Base-by-base conservation (phyloP, 805 yeast species). In the Sugiyamaella americana region DNA sequence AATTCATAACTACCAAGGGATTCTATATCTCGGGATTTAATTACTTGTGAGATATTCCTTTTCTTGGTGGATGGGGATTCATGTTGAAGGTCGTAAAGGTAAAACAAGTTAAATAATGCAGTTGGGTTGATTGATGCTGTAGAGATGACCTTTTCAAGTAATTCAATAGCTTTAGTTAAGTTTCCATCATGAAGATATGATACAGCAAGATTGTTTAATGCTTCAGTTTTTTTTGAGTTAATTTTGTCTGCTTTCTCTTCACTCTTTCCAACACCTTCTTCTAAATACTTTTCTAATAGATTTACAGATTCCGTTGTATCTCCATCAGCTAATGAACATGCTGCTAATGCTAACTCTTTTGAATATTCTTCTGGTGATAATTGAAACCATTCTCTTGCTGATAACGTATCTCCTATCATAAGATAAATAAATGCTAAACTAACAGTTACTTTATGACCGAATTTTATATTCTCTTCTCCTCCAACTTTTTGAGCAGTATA, bases 331-430 rank as follows among this genome's bases (percentile, higher is more conserved):
- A 60, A 53, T 11, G 52, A 47, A 32, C 58, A 50, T 1, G 60
- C 44, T 4, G 54, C 50, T 30, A 18, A 26, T 10, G 51, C 23
- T 21, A 35, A 13, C 32, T 26, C 32, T 18, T 34, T 17, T 3
- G 32, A n/a, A 5, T 26, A 5, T 6, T 21, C 23, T 23, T 39
- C 40, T 13, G 43, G 37, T 2, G 40, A 29, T 46, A 43, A 46
- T 19, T 32, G 35, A 18, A 55, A 41, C 68, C 66, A 62, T 30
- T 56, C 55, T 3, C 58, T 51, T 10, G 67, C 63, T 2, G 58
- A 44, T 22, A 53, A 39, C 6, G 65, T 55, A 46, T 64, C 64
- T 18, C 68, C 68, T 5, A 59, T 36, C 23, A 51, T 48, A 17
- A 58, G 43, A 38, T 54, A 54, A 13, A 51, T 47, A 22, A 61